Evolutionary conservation across 2,329 filamentous ascomycete species (phyloP), one percentile per base, ranked within the genome.

Genomic region (Bipolaris gigantea): DNA sequence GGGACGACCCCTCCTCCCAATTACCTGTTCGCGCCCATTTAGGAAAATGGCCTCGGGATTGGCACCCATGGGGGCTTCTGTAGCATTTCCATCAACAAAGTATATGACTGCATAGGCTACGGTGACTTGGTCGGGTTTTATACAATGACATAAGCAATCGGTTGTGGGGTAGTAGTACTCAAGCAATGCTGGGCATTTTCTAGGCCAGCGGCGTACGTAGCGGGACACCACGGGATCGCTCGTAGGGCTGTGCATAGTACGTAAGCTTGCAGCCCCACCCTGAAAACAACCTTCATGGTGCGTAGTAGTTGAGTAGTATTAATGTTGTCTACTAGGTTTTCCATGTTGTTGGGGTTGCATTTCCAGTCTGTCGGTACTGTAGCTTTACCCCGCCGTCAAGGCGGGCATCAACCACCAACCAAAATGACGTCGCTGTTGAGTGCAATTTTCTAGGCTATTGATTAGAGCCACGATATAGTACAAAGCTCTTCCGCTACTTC

Each of bases 341-440:
- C 25, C 34, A 35, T 49, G 33, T 21, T 19, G 15, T 42, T 23
- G 39, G 34, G 38, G 42, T 50, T 53, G 30, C 50, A 38, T 42
- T 58, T 48, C 56, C 57, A 50, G 39, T 35, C 34, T n/a, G 36
- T 18, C 40, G 52, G 59, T 53, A 50, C 40, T 50, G 59, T 53
- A 50, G 46, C 47, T 54, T 48, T 59, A 69, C 67, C 67, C 67
- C 67, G 67, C 67, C 66, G 61, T 60, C 44, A 57, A 60, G 16
- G 46, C 41, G 46, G 42, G 60, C 40, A 21, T 36, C 30, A 36
- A 21, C 34, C 25, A 33, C 43, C 47, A 56, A 55, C 54, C 35
- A 34, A 50, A 49, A 51, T 67, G 61, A 65, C 59, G 60, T 66
- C 57, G 55, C 48, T 40, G 44, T 30, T 30, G 27, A 11, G 34